Evolutionary conservation across 2,329 filamentous ascomycete genomes (phyloP), one percentile per base, ranked within the genome.

Genomic region (Pseudocercospora crystallina): DNA sequence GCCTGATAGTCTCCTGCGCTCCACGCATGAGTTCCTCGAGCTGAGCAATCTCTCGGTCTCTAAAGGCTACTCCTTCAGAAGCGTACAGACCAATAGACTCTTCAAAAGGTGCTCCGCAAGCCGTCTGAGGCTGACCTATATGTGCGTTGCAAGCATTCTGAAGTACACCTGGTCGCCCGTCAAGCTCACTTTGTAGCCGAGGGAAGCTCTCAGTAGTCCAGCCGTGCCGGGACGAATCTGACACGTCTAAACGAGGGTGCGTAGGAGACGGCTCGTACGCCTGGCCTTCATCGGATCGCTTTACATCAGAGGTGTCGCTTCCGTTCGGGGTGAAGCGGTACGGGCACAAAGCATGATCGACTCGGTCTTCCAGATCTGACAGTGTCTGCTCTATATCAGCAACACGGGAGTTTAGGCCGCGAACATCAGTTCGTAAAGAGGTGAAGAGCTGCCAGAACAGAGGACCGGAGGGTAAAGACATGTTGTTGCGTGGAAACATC

Each of bases 11-110:
- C 10, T 55, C 52, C 30, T 59, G 51, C 12, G 52, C 40, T 15
- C 26, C 43, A 30, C 53, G 44, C 41, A 58, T 52, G 15, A 56
- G 51, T 20, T 60, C 58, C 49, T 60, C 56, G 7, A 60, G 51
- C 33, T 49, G 48, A 35, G 53, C 49, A 31, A 65, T 63, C 42
- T 65, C 63, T 13, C 54, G 53, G 44, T 65, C 61, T 40, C 63
- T 47, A 36, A 64, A 65, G 12, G 57, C 61, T 8, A 63, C 57
- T 13, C 61, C 55, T 49, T 56, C 56, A 8, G 46, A 30, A 20
- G 45, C 47, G 8, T 5, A 8, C 11, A 32, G 40, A 14, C 7
- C 7, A 8, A 13, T n/a, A 8, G 9, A n/a, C 13, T 12, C 15
- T 7, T 26, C 20, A 26, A 26, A 26, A 7, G 20, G 20, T 3